These are phyloP conservation scores for Neoscytalidium dimidiatum DNA, from an alignment of 2,329 filamentous ascomycete genomes.

Conservation along the genomic window DNA sequence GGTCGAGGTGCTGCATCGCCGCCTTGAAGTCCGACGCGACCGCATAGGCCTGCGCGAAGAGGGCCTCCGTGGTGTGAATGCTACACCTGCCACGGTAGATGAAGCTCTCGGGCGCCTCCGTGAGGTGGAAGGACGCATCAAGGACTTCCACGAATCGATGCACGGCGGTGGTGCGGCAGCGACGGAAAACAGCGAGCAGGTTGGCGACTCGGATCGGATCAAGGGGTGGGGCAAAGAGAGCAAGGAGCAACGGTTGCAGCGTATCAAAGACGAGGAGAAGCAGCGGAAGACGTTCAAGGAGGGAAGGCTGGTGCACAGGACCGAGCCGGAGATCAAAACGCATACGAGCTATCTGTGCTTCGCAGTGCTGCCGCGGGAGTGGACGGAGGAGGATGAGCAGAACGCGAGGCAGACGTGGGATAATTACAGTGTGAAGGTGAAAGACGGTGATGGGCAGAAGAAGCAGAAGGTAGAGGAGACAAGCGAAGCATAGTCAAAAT, in stretches of 20 bases:
- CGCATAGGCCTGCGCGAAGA: constrained; percentile 73
- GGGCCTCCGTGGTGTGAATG: constrained; percentile 65
- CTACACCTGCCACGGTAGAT: constrained; percentile 70
- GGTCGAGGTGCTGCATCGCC: constrained; percentile 81
- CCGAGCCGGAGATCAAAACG: constrained; percentile 87
- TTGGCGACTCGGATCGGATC: constrained; percentile 25
- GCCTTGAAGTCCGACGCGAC: constrained; percentile 80
- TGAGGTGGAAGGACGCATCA: constrained; percentile 70
- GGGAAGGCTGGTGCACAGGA: constrained; percentile 75
- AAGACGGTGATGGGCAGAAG: neutral
- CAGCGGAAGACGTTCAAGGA: constrained; percentile 61
- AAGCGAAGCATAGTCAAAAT: too few species aligned
- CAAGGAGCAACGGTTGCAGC: constrained; percentile 29
- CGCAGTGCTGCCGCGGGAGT: constrained; percentile 82
- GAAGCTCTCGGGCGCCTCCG: constrained; percentile 76
- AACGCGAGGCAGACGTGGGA: constrained; percentile 50
- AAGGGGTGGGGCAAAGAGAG: constrained; percentile 24
- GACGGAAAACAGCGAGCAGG: constrained; percentile 36
- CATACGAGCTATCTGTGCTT: constrained; percentile 98
- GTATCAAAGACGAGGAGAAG: constrained; percentile 34
- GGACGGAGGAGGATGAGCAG: constrained; percentile 80
- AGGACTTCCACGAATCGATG: constrained; percentile 60
- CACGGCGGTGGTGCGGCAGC: constrained; percentile 44
- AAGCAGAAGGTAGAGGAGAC: neutral
- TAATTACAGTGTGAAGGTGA: neutral